phyloP scores from a whole-genome alignment of 192 early-diverging fungal species.

The Pilaira anomala region DNA sequence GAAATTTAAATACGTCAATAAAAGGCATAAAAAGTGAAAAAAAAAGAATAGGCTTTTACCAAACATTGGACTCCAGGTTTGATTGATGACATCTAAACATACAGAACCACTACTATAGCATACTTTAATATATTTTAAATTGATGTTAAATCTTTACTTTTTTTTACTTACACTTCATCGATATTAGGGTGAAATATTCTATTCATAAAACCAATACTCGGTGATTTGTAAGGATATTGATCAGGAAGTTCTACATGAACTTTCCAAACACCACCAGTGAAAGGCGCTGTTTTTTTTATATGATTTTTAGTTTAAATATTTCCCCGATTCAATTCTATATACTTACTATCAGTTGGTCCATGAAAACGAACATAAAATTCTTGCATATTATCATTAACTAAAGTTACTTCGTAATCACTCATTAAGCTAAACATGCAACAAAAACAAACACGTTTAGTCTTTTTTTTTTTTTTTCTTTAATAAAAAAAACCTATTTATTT shows the following conservation, averaged over 20 bases:
- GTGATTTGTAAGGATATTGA: slow-evolving; percentile 98
- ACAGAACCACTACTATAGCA: slow-evolving; percentile 88
- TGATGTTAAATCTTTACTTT: not conserved
- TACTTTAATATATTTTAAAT: not conserved
- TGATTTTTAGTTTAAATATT: not conserved
- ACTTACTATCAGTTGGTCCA: slow-evolving; percentile 92
- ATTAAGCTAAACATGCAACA: slow-evolving; percentile 68
- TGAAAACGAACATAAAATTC: slow-evolving; percentile 94
- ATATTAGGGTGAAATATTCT: slow-evolving; percentile 99
- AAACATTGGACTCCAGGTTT: slow-evolving; percentile 99
- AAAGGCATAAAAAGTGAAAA: too few species aligned
- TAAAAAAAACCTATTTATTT: not conserved
- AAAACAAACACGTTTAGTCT: not conserved
- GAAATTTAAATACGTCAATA: not conserved
- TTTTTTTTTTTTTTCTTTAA: not conserved
- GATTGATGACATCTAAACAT: slow-evolving; percentile 99
- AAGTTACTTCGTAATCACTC: slow-evolving; percentile 98
- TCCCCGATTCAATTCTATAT: not conserved
- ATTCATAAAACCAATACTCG: slow-evolving; percentile 99
- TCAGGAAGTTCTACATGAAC: slow-evolving; percentile 98
- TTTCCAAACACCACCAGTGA: slow-evolving; percentile 93
- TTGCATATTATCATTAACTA: slow-evolving; percentile 99
- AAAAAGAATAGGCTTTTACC: slow-evolving; percentile 47
- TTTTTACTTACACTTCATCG: slow-evolving; percentile 80
- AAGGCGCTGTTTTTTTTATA: slow-evolving; percentile 62